Percentiles rank a stretch among this genome's conserved stretches.
Conservation (phyloP, 2,329 filamentous ascomycete genomes). For the Microdochium nivale region DNA sequence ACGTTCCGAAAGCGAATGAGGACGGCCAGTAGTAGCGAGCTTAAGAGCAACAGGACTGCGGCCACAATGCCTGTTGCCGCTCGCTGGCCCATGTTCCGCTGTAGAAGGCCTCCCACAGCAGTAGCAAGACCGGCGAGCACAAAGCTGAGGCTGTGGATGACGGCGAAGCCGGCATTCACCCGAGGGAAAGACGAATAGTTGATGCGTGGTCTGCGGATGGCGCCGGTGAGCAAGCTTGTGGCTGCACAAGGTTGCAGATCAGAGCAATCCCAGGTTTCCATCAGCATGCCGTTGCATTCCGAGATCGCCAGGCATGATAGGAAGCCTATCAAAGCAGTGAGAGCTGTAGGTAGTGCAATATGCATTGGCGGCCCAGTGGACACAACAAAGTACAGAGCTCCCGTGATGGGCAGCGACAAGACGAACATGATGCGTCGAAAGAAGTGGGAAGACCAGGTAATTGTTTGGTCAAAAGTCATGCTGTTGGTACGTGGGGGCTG, state of each 20-base stretch:
- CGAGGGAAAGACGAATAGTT: constrained; percentile 73
- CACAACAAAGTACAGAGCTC: constrained; percentile 58
- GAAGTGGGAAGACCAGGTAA: constrained; percentile 66
- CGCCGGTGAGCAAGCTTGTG: constrained; percentile 27
- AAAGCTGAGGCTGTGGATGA: constrained; percentile 62
- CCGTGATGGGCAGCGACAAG: constrained; percentile 56
- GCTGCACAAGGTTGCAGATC: constrained; percentile 60
- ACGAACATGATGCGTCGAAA: constrained; percentile 61
- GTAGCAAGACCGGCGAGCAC: constrained; percentile 61
- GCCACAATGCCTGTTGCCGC: constrained; percentile 61
- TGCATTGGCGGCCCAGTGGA: constrained; percentile 54
- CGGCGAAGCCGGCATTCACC: constrained; percentile 62
- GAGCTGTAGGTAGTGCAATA: constrained; percentile 54
- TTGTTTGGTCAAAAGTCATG: constrained; percentile 54
- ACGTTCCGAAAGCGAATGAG: constrained; percentile 58
- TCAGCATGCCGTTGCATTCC: constrained; percentile 68
- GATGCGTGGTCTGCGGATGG: constrained; percentile 27
- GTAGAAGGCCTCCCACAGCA: constrained; percentile 58
- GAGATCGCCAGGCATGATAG: constrained; percentile 65
- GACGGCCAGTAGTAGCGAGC: constrained; percentile 51
- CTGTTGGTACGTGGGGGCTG: constrained; percentile 52
- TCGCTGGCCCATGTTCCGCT: constrained; percentile 57
- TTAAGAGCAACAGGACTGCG: constrained; percentile 56
- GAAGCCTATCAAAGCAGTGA: constrained; percentile 60
- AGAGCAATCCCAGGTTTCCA: constrained; percentile 77